Percentiles rank a stretch among this genome's conserved stretches.
These are phyloP conservation scores for Darksidea phi DNA, from an alignment of 495 filamentous ascomycete species.

Conservation along the genomic window DNA sequence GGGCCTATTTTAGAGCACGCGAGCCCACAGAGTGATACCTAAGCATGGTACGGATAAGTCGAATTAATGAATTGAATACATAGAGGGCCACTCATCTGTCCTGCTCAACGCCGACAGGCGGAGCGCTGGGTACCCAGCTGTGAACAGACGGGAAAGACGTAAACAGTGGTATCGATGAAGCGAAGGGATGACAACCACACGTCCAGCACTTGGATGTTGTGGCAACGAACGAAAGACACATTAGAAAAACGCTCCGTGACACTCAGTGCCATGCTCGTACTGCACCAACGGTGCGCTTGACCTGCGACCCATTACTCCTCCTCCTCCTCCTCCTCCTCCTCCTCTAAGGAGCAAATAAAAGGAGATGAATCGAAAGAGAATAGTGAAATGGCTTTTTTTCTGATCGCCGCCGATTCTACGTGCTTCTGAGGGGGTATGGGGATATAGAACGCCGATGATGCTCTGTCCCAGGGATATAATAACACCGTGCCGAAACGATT, in stretches of 20 bases:
- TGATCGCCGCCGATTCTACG: background rate
- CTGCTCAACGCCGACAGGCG: slow-evolving; percentile 13
- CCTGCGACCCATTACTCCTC: background rate
- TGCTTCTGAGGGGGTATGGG: background rate
- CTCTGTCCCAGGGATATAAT: background rate
- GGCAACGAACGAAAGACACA: slow-evolving; percentile 16
- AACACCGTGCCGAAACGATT: slow-evolving; percentile 9
- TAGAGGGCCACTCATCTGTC: slow-evolving; percentile 3
- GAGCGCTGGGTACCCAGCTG: slow-evolving; percentile 18
- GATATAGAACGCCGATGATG: slow-evolving; percentile 32
- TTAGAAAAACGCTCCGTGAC: background rate
- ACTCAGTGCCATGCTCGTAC: background rate
- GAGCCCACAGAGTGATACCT: too few relatives aligned
- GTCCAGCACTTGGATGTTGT: slow-evolving; percentile 33
- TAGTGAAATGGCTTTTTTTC: slow-evolving; percentile 8
- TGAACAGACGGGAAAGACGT: slow-evolving; percentile 3
- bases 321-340: too few relatives aligned
- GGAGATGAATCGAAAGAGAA: background rate
- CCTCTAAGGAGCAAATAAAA: background rate
- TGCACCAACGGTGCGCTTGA: background rate
- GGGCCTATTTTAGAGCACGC: background rate
- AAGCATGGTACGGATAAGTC: background rate
- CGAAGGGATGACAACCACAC: slow-evolving; percentile 19
- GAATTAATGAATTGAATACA: too few relatives aligned
- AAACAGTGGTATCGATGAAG: slow-evolving; percentile 1